Evolutionary conservation across 441 rosid species (phyloP), one percentile per base, ranked within the genome.

Genomic region (Mallotus japonicus): DNA sequence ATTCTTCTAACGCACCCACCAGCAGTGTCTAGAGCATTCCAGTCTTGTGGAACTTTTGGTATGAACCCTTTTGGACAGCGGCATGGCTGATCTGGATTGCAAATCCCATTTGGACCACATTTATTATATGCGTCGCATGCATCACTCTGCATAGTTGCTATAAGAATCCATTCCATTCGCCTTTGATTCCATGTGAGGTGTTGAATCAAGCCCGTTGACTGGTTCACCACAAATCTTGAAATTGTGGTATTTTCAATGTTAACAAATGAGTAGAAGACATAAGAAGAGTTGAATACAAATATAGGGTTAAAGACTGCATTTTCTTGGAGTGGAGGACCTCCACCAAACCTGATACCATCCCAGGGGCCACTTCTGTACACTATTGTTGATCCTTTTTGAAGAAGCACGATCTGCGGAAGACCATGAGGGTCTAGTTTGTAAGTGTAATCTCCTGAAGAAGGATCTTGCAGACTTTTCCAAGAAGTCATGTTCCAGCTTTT

Each of bases 51-150:
- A 22, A 63, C 62, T 69, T 73, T 76, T 7, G 84, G 80, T 42
- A 47, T 55, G 79, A 87, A 85, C 8, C 86, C 87, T 2, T 74
- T 13, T 12, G 79, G 73, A 64, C 90, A 87, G 10, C 75, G 81
- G 55, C 88, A 87, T 5, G 73, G 17, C 4, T 61, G 12, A 20
- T 66, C 66, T 9, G 20, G 55, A 58, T 34, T 69, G 75, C 79
- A 69, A 51, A 83, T 15, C 7, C 78, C 73, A 62, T 74, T 74
- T 24, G 72, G 65, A 24, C 81, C 81, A 55, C 81, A 78, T 22
- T 40, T 28, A 0, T 22, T 22, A 51, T 74, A 70, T 56, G 0
- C 20, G 60, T 74, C 75, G 54, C 81, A 78, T 60, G 59, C 32
- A 46, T 74, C 77, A 65, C 24, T 32, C 32, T 22, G 75, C 9